Evolutionary conservation across 257 asterid species (phyloP).

Genomic region (Cinchona pubescens): DNA sequence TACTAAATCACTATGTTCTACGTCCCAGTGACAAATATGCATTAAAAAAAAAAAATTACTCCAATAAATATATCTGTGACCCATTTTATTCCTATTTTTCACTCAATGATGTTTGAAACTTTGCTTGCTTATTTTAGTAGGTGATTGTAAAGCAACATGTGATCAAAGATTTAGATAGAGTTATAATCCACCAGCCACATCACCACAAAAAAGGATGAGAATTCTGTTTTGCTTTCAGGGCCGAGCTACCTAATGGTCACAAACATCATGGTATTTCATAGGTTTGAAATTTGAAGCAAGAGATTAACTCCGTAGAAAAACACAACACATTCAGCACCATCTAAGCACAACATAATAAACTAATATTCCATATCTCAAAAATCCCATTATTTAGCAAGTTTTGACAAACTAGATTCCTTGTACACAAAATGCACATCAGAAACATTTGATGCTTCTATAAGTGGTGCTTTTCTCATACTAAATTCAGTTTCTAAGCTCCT

Average conservation of each 20-base stretch:
- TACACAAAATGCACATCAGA: background rate
- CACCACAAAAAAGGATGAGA: background rate
- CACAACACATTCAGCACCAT: background rate
- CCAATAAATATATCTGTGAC: background rate
- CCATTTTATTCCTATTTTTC: background rate
- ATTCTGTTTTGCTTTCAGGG: background rate
- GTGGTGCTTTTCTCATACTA: background rate
- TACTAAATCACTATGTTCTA: background rate
- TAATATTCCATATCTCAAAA: background rate
- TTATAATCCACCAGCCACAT: background rate
- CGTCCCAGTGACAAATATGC: background rate
- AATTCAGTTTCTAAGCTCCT: background rate
- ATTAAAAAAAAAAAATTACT: background rate
- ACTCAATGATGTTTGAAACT: background rate
- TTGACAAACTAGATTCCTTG: background rate
- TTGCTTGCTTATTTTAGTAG: background rate
- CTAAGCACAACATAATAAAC: background rate
- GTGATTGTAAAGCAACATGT: background rate
- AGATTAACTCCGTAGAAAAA: background rate
- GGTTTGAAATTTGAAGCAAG: background rate
- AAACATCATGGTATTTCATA: background rate
- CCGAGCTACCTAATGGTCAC: background rate
- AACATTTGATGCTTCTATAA: background rate
- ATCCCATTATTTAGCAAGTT: background rate
- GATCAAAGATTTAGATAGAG: background rate